These are phyloP conservation scores for Sarocladium brachiariae DNA, from an alignment of 2,329 filamentous ascomycete genomes.

Conservation along the genomic window DNA sequence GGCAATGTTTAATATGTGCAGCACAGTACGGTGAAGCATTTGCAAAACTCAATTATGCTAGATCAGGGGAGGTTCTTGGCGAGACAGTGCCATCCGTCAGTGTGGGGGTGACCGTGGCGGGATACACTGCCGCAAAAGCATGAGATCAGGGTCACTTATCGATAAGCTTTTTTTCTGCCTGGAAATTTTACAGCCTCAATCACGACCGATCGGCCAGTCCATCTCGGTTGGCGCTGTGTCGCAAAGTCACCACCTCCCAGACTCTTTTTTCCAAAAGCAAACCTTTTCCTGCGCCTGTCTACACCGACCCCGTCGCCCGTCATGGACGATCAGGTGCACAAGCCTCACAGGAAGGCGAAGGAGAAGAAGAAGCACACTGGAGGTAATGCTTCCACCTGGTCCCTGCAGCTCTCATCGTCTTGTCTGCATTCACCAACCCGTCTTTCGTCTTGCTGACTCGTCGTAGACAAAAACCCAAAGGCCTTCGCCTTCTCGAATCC, in stretches of 20 bases:
- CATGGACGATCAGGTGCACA: constrained; percentile 80
- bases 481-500: constrained; percentile 82
- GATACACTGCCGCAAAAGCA: too few species aligned
- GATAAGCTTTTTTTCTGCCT: constrained; percentile 11
- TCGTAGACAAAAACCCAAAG: constrained; percentile 71
- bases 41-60: too few species aligned
- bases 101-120: background rate
- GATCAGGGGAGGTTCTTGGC: too few species aligned
- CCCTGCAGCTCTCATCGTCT: too few species aligned
- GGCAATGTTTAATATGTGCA: too few species aligned
- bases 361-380: constrained; percentile 74
- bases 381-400: too few species aligned
- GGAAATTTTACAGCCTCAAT: constrained; percentile 18
- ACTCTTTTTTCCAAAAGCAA: constrained; percentile 10
- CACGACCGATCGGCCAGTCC: background rate
- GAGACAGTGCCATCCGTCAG: too few species aligned
- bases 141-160: constrained; percentile 8
- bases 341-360: constrained; percentile 79
- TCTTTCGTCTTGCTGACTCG: constrained; percentile 15
- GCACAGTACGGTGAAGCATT: too few species aligned
- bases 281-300: background rate
- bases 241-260: constrained; percentile 13
- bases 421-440: background rate
- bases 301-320: constrained; percentile 24
- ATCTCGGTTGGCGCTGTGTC: constrained; percentile 10